A percentile compares a stretch with the other conserved stretches of the same genome.
Evolutionary conservation across 2,329 filamentous ascomycete genomes (phyloP).

Genomic region (Microcyclospora tardicrescens): DNA sequence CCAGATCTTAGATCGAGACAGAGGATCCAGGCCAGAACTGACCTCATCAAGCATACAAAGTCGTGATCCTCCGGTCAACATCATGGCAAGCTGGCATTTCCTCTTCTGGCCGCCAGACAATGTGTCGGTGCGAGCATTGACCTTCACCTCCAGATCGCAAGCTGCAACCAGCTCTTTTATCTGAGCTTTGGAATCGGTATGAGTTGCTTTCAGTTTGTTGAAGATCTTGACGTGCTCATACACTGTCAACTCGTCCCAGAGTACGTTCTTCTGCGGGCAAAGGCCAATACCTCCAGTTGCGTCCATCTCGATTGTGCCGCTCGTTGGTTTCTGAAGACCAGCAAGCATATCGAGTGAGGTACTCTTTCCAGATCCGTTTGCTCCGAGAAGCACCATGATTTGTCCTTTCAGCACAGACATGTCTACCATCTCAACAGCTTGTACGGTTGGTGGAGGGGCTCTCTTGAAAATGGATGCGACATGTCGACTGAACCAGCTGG

Average conservation of each 20-base stretch:
- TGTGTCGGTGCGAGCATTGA: conserved; percentile 58
- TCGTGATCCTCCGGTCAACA: conserved; percentile 79
- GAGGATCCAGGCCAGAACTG: conserved; percentile 72
- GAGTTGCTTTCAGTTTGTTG: conserved; percentile 60
- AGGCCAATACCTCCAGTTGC: conserved; percentile 70
- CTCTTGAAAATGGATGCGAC: conserved; percentile 36
- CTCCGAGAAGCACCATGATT: conserved; percentile 74
- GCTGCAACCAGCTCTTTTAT: conserved; percentile 51
- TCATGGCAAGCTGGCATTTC: conserved; percentile 86
- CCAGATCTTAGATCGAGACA: conserved; percentile 83
- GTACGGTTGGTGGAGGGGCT: conserved; percentile 48
- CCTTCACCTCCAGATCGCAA: conserved; percentile 65
- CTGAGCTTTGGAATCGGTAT: conserved; percentile 47
- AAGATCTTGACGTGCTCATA: conserved; percentile 76
- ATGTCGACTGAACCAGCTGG: conserved; percentile 44
- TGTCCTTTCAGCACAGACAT: conserved; percentile 63
- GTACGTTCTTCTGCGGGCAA: conserved; percentile 84
- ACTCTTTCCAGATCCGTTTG: conserved; percentile 82
- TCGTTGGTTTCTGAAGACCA: conserved; percentile 64
- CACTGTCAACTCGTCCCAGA: conserved; percentile 82
- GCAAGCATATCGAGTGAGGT: conserved; percentile 82
- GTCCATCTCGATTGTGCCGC: conserved; percentile 64
- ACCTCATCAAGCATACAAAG: conserved; percentile 91
- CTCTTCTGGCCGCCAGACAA: conserved; percentile 85
- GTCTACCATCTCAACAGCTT: conserved; percentile 65